phyloP scores from a whole-genome alignment of 306 rosid species.

The Oxytropis ochrocephala region DNA sequence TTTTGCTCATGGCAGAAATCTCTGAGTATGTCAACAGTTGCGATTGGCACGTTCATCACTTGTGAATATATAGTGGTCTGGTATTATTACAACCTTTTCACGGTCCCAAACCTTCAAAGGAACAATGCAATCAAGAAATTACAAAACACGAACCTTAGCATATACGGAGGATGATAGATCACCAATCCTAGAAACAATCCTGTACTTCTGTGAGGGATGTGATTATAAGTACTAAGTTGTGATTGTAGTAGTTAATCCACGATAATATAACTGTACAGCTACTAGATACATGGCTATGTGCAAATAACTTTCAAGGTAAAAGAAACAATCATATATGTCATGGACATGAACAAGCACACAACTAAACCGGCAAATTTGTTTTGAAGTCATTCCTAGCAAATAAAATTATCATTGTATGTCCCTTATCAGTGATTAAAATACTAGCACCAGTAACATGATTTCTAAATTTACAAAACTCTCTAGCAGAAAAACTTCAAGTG shows the following conservation, averaged over 20 bases:
- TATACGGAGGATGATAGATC: neutral
- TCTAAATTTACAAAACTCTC: neutral
- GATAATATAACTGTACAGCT: neutral
- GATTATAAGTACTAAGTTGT: neutral
- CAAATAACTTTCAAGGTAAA: neutral
- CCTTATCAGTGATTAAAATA: neutral
- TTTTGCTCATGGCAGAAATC: slow-evolving; percentile 84
- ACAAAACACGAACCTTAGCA: neutral
- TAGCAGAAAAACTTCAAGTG: too few relatives aligned
- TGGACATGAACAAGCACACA: neutral
- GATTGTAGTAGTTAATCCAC: neutral
- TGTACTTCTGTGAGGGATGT: neutral
- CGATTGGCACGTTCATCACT: slow-evolving; percentile 93
- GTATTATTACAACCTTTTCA: slow-evolving; percentile 84
- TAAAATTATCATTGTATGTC: neutral
- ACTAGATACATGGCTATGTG: neutral
- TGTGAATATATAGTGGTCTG: slow-evolving; percentile 93
- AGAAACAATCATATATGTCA: neutral
- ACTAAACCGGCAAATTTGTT: neutral
- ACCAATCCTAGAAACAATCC: neutral
- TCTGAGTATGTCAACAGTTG: slow-evolving; percentile 84
- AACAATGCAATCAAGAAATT: slow-evolving; percentile 8
- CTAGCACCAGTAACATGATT: neutral
- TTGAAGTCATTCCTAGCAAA: neutral
- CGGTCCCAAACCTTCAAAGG: slow-evolving; percentile 85